A percentile compares a stretch with the other conserved stretches of the same genome.
Conservation (phyloP, 805 yeast species). For the Suhomyces tanzawaensis region DNA sequence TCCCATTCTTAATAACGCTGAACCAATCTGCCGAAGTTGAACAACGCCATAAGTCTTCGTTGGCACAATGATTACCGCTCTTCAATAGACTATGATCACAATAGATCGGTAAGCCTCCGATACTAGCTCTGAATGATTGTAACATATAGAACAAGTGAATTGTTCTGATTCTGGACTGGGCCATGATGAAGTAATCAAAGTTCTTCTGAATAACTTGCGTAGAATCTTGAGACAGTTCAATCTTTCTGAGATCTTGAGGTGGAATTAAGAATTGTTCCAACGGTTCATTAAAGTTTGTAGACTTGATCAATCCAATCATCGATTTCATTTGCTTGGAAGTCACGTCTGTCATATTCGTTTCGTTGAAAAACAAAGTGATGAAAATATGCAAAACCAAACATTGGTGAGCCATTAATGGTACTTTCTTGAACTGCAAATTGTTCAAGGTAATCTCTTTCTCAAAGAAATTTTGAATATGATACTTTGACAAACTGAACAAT, state of each 20-base stretch:
- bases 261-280: constrained; percentile 46
- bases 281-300: constrained; percentile 52
- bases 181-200: constrained; percentile 51
- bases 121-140: constrained; percentile 46
- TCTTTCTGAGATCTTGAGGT: constrained; percentile 24
- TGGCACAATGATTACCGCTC: constrained; percentile 63
- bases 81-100: constrained; percentile 45
- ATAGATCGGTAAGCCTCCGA: constrained; percentile 40
- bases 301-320: constrained; percentile 51
- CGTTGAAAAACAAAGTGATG: constrained; percentile 56
- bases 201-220: constrained; percentile 30
- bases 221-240: background rate
- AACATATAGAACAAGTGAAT: constrained; percentile 50
- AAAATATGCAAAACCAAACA: constrained; percentile 55
- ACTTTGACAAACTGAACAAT: constrained; percentile 64
- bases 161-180: constrained; percentile 56
- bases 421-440: constrained; percentile 51
- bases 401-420: constrained; percentile 55
- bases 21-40: constrained; percentile 53
- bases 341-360: constrained; percentile 47
- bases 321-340: constrained; percentile 54
- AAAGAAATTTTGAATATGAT: constrained; percentile 62
- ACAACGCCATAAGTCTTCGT: constrained; percentile 61
- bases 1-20: constrained; percentile 13
- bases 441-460: constrained; percentile 48